Conservation (phyloP, 2,329 filamentous ascomycete genomes). For the Pseudogymnoascus sp. region DNA sequence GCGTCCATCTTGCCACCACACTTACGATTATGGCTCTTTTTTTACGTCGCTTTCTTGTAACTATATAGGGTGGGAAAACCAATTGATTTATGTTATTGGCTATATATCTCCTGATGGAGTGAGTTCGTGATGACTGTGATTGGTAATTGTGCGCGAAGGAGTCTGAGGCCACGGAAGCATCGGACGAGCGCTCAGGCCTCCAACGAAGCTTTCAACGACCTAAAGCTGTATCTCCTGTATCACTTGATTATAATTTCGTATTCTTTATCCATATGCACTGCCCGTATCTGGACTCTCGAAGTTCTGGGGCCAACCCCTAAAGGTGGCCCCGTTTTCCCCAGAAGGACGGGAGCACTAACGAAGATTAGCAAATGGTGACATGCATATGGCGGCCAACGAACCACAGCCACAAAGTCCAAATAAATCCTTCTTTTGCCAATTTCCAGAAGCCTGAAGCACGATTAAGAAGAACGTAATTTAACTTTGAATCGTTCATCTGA, state of each 20-base stretch:
- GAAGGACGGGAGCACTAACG: neutral
- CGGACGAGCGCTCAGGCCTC: neutral
- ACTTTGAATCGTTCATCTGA: neutral
- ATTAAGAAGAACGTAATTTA: neutral
- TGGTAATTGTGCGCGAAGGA: neutral
- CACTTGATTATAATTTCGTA: neutral
- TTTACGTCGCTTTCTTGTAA: constrained; percentile 17
- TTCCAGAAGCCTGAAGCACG: neutral
- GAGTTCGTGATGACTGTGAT: neutral
- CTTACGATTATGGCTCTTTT: constrained; percentile 26
- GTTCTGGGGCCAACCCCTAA: neutral
- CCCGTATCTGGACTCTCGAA: neutral
- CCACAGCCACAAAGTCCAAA: neutral
- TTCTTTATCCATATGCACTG: neutral
- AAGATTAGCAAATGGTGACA: constrained; percentile 8
- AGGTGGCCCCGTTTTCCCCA: neutral
- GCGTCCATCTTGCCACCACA: neutral
- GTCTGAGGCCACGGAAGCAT: neutral
- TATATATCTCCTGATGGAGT: neutral
- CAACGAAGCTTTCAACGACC: neutral
- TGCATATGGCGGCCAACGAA: neutral
- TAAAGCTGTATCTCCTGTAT: neutral
- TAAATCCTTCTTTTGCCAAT: neutral
- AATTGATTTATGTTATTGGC: neutral
- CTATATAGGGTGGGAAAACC: constrained; percentile 4